Evolutionary conservation across 306 rosid species (phyloP).

Genomic region (Corylus avellana): DNA sequence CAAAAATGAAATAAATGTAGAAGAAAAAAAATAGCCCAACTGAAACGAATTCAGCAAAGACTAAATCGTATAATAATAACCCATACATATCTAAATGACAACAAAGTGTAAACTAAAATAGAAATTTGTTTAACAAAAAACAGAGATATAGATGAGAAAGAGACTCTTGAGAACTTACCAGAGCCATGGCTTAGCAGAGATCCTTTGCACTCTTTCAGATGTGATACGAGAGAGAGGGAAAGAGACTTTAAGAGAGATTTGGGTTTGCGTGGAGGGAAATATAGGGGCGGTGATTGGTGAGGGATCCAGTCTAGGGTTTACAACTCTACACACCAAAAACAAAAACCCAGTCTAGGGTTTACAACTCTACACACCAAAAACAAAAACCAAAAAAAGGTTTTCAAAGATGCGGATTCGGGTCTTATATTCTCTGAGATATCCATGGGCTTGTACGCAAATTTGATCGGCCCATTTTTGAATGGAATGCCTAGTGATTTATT

Average conservation of each 20-base stretch:
- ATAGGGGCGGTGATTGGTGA: neutral
- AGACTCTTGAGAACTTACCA: conserved; percentile 24
- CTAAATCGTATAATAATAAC: neutral
- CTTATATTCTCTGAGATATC: too few species aligned
- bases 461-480: too few species aligned
- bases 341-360: neutral
- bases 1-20: too few species aligned
- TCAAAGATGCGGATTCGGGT: conserved; percentile 31
- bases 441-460: too few species aligned
- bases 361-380: neutral
- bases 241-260: neutral
- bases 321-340: neutral
- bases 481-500: too few species aligned
- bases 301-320: neutral
- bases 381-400: neutral
- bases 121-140: neutral
- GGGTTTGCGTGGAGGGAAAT: conserved; percentile 25
- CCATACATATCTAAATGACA: neutral
- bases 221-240: neutral
- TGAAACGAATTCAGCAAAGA: neutral
- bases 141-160: too few species aligned
- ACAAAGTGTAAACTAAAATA: too few species aligned
- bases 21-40: neutral
- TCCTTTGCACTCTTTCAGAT: neutral
- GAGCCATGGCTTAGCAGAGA: conserved; percentile 33